These are phyloP conservation scores for Xylariaceae sp. DNA, from an alignment of 2,329 filamentous ascomycete species.

Conservation along the genomic window DNA sequence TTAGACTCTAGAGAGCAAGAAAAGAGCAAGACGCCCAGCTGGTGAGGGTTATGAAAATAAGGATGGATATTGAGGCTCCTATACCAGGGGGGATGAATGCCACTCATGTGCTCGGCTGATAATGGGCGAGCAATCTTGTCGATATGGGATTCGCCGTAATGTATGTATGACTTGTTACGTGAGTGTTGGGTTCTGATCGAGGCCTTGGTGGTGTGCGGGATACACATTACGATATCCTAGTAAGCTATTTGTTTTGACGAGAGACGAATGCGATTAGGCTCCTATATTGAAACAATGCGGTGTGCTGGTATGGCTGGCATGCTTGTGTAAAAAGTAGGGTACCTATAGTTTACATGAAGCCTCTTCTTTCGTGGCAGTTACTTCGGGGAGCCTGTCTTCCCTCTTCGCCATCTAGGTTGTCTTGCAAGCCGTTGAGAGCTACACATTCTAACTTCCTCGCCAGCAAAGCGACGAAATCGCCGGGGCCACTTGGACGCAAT, in stretches of 20 bases:
- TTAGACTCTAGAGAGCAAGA: no score
- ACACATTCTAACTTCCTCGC: no score
- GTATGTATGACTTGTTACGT: not conserved
- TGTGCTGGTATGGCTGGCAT: not conserved
- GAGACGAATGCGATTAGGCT: not conserved
- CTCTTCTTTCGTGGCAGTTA: no score
- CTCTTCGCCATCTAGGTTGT: no score
- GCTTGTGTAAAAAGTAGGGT: not conserved
- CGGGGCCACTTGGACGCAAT: no score
- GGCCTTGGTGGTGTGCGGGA: not conserved
- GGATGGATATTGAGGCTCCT: not conserved
- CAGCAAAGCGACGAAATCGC: no score
- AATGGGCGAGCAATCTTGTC: not conserved
- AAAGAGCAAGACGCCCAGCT: constrained; percentile 19
- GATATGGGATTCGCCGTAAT: constrained; percentile 2
- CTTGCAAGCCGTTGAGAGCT: no score
- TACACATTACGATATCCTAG: not conserved
- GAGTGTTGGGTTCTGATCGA: not conserved
- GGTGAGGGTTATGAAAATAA: not conserved
- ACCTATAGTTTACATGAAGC: no score
- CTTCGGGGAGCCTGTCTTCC: no score
- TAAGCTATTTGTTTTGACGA: not conserved
- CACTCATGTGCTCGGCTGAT: not conserved
- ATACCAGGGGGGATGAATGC: not conserved
- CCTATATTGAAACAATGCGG: not conserved